Conservation (phyloP, 352 stramenopile species). For the Phytopythium oedochilum region DNA sequence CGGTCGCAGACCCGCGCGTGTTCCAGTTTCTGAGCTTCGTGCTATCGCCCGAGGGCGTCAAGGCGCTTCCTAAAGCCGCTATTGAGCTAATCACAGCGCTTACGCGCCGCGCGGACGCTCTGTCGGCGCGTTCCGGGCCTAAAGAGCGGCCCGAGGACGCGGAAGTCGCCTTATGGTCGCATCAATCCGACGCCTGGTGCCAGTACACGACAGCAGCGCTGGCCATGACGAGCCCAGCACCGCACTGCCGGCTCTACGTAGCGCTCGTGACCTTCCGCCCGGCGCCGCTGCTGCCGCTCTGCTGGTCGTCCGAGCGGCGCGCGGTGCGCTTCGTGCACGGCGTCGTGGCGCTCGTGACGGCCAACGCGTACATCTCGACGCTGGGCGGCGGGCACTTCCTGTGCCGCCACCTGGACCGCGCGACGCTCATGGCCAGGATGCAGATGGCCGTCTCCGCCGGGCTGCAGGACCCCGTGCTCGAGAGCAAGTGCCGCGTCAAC, state of each 20-base stretch:
- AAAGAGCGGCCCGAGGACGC: background rate
- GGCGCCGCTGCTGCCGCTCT: slow-evolving; percentile 40
- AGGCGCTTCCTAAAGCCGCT: slow-evolving; percentile 18
- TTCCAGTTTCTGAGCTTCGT: slow-evolving; percentile 32
- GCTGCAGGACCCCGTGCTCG: slow-evolving; percentile 64
- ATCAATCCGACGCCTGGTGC: slow-evolving; percentile 13
- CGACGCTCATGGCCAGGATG: slow-evolving; percentile 67
- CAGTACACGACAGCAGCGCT: slow-evolving; percentile 13
- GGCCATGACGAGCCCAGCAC: background rate
- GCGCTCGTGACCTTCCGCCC: slow-evolving; percentile 47
- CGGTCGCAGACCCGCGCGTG: slow-evolving; percentile 26
- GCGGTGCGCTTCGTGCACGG: slow-evolving; percentile 63
- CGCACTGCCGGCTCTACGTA: slow-evolving; percentile 6
- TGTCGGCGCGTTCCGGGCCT: background rate
- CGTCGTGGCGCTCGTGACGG: slow-evolving; percentile 69
- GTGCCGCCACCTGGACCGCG: slow-evolving; percentile 65
- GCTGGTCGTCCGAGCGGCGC: slow-evolving; percentile 54
- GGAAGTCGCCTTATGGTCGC: background rate
- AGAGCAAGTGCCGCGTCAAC: slow-evolving; percentile 83
- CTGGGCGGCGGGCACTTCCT: slow-evolving; percentile 77
- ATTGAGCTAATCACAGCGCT: slow-evolving; percentile 13
- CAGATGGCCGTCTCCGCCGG: slow-evolving; percentile 77
- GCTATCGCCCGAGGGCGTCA: slow-evolving; percentile 13
- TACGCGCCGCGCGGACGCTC: background rate
- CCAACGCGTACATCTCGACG: slow-evolving; percentile 83